Evolutionary conservation across 2,329 filamentous ascomycete genomes (phyloP).

Genomic region (Tothia fuscella): DNA sequence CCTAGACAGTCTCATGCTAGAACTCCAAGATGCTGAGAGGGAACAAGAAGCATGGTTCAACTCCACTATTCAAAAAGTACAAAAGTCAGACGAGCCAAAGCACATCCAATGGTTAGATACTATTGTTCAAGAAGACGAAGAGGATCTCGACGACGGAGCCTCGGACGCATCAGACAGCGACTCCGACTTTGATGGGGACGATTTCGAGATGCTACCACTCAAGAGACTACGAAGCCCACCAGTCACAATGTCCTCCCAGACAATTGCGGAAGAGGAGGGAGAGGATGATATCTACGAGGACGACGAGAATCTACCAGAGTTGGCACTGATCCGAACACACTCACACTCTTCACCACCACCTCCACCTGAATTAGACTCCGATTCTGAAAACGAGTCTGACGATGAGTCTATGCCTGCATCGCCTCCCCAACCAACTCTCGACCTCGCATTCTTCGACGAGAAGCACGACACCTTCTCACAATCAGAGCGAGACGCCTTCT

Average conservation of each 20-base stretch:
- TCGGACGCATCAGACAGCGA: constrained; percentile 38
- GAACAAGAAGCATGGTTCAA: constrained; percentile 99
- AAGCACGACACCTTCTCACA: constrained; percentile 26
- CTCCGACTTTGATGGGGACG: constrained; percentile 42
- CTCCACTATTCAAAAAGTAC: constrained; percentile 73
- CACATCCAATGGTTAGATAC: constrained; percentile 79
- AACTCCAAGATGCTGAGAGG: constrained; percentile 84
- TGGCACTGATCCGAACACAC: constrained; percentile 33
- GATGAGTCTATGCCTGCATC: constrained; percentile 37
- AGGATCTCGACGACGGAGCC: constrained; percentile 50
- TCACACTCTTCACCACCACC: constrained; percentile 28
- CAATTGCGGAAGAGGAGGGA: constrained; percentile 29
- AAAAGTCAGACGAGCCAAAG: constrained; percentile 46
- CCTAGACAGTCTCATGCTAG: constrained; percentile 83
- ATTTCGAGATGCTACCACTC: constrained; percentile 32
- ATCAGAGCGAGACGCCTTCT: constrained; percentile 22
- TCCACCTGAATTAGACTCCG: constrained; percentile 38
- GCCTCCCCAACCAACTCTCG: constrained; percentile 31
- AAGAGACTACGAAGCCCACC: constrained; percentile 29
- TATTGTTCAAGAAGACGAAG: constrained; percentile 44
- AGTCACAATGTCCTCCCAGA: constrained; percentile 32
- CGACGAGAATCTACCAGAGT: constrained; percentile 33
- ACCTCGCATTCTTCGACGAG: constrained; percentile 32
- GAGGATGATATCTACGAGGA: constrained; percentile 35
- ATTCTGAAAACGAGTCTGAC: constrained; percentile 39